Conservation (phyloP, 108 stramenopile genomes). For the Nitzschia sp. region DNA sequence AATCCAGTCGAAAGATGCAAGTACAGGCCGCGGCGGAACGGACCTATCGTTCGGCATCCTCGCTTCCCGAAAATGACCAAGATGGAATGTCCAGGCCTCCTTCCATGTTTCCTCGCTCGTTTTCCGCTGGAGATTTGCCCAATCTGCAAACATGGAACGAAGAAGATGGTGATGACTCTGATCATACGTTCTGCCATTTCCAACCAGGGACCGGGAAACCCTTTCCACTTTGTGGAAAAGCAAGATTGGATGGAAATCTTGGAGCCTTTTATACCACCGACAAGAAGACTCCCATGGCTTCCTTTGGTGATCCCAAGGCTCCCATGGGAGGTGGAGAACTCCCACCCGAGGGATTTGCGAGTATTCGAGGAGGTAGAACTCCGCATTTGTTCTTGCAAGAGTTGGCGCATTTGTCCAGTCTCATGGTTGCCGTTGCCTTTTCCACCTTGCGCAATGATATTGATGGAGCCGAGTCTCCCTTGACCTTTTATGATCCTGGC, state of each 20-base stretch:
- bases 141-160: not conserved
- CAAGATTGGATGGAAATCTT: slow-evolving; percentile 60
- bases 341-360: slow-evolving; percentile 54
- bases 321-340: not conserved
- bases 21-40: not conserved
- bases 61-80: not conserved
- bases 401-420: slow-evolving; percentile 64
- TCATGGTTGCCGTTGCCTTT: slow-evolving; percentile 65
- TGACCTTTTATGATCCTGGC: slow-evolving; percentile 53
- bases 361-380: slow-evolving; percentile 56
- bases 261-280: slow-evolving; percentile 44
- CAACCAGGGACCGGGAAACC: slow-evolving; percentile 9
- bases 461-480: slow-evolving; percentile 62
- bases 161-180: not conserved
- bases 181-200: not conserved
- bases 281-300: not conserved
- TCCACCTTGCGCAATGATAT: slow-evolving; percentile 71
- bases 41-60: not conserved
- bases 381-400: slow-evolving; percentile 75
- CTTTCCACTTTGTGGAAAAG: slow-evolving; percentile 9
- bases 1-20: not conserved
- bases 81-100: not conserved
- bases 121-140: no score
- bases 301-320: no score
- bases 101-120: not conserved